Base-by-base conservation (phyloP, 164 flowering plant species). In the Aristolochia contorta region DNA sequence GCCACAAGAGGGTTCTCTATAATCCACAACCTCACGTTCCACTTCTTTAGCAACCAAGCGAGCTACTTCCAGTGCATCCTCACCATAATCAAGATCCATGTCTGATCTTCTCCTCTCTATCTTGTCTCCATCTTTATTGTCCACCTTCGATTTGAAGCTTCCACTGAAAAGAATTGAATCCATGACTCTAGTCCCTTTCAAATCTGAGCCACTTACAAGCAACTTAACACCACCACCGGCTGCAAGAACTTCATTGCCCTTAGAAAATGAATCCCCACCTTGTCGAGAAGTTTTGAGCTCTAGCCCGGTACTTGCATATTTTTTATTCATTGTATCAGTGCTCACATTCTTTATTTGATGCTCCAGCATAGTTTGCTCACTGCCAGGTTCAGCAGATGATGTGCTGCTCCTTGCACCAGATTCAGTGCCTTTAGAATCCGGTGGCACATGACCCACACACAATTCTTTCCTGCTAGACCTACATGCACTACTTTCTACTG, bases 21-120 rank as follows among this genome's bases (percentile, higher is more conserved):
- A 72, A 64, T 76, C 83, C 21, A 63, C 80, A 48, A 84, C 83
- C 69, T 87, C 85, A 65, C 82, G 75, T 71, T 78, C 91, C 37
- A 83, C 92, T 74, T 84, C 87, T 60, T 78, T 79, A 27, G 92
- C 95, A 63, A 90, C 97, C 62, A 78, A 79, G 53, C 86, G 65
- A 69, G 96, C 96, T 62, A 86, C 78, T 72, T 93, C 91, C 66
- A 91, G 65, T 22, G 99, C 84, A 75, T 90, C 97, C 61, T 80
- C 79, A 14, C 85, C 92, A 77, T 79, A 81, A 30, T 86, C 96
- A 27, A 80, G 70, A 43, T 79, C 94, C 70, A 76, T 67, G 64
- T 76, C 80, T 27, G 87, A 72, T 57, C 57, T 65, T 52, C 62
- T 71, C 54, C 65, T 73, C 25, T 64, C 65, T 33, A 60, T 55